phyloP scores from a whole-genome alignment of 768 basidiomycete species.

The Collybia sordida region DNA sequence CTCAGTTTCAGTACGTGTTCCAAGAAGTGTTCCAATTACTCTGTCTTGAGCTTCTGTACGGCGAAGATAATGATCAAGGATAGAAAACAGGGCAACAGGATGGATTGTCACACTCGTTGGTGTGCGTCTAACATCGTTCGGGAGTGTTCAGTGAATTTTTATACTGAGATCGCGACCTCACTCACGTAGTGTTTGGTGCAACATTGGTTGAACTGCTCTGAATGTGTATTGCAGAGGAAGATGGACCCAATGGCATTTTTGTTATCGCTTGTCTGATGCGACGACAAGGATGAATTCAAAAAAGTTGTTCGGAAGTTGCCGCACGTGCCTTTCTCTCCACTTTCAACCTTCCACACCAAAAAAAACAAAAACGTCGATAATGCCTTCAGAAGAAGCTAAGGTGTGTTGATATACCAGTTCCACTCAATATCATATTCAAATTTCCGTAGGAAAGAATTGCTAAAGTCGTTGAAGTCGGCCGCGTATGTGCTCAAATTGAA shows the following conservation, averaged over 20 bases:
- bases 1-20: constrained; percentile 65
- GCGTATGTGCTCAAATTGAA: constrained; percentile 48
- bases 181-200: constrained; percentile 38
- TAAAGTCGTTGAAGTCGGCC: constrained; percentile 77
- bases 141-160: constrained; percentile 5
- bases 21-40: constrained; percentile 94
- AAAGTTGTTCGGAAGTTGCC: constrained; percentile 40
- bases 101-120: constrained; percentile 80
- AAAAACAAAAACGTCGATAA: constrained; percentile 26
- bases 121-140: constrained; percentile 50
- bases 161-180: constrained; percentile 3
- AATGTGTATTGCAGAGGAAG: constrained; percentile 52
- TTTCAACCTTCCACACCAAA: constrained; percentile 14
- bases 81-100: constrained; percentile 90
- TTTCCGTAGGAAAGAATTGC: constrained; percentile 70
- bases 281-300: constrained; percentile 19
- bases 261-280: constrained; percentile 4
- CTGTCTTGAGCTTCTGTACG: constrained; percentile 78
- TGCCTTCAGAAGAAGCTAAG: constrained; percentile 93
- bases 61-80: constrained; percentile 96
- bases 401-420: constrained; percentile 35
- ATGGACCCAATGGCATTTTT: constrained; percentile 50
- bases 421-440: background rate
- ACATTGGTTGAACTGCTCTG: constrained; percentile 31
- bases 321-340: constrained; percentile 16